Evolutionary conservation across 2,329 filamentous ascomycete genomes (phyloP), one percentile per base, ranked within the genome.

Genomic region (Trichoderma semiorbis): DNA sequence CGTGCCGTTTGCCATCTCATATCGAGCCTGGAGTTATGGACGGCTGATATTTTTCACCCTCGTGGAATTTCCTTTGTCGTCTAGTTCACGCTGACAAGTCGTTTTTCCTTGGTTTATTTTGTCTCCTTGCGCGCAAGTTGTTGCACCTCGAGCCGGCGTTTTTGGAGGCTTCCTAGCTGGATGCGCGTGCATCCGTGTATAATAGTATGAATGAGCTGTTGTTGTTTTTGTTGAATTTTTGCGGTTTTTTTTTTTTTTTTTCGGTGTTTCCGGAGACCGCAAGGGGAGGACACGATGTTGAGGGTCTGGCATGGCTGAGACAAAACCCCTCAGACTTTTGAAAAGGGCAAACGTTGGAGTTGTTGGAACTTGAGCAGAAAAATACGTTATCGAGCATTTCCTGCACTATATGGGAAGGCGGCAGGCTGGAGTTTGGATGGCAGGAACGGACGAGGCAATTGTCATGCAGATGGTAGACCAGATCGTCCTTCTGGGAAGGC

Each of bases 21-120:
- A 57, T 67, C 61, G 50, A 74, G 74, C 73, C 64, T 71, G 73
- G 74, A 72, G 73, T 73, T 71, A 68, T 53, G 67, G 62, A 63
- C 67, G 36, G 50, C 60, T 65, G 43, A 72, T 60, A 39, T 30
- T 67, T 58, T 57, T 58, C 50, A 39, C 64, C 64, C 24, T 58
- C 64, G 64, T 57, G 65, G n/a, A 68, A 57, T 64, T 66, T 64
- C 63, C 30, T 68, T 53, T 57, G 36, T 69, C 28, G 66, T 36
- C 47, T 69, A 43, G 34, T 47, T 32, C 12, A 69, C 57, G 57
- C 57, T 69, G 57, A 69, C 67, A 21, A 69, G 28, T 50, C 39
- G 10, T 53, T 36, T 69, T 69, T 61, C 55, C 30, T 69, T 47
- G 26, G 14, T 50, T 61, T 61, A 32, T 58, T 58, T 53, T 67